Percentiles rank a stretch among this genome's conserved stretches.
Evolutionary conservation across 2,329 filamentous ascomycete species (phyloP).

Genomic region (Trichophyton benhamiae): DNA sequence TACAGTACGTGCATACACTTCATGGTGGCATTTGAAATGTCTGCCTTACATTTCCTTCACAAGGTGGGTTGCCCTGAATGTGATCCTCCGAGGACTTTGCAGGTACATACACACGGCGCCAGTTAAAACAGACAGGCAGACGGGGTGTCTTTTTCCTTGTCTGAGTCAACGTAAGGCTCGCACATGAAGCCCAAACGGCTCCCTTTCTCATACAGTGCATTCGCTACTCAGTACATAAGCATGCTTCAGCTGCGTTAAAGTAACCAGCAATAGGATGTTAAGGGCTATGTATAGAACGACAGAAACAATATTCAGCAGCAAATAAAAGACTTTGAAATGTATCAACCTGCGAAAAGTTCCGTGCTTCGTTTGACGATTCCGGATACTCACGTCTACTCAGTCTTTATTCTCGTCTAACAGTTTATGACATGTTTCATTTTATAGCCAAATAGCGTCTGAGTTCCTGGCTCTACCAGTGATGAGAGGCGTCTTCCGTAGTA

Average conservation of each 20-base stretch:
- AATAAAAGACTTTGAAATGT: neutral
- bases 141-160: neutral
- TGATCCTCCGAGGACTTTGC: neutral
- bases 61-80: too few species aligned
- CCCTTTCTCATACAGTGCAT: neutral
- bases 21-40: neutral
- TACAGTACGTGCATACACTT: neutral
- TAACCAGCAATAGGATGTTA: neutral
- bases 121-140: neutral
- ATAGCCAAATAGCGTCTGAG: neutral
- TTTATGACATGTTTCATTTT: conserved; percentile 1
- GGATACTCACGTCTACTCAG: too few species aligned
- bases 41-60: neutral
- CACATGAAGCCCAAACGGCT: neutral
- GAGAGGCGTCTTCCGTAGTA: neutral
- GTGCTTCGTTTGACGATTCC: neutral
- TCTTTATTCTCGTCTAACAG: neutral
- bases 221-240: neutral
- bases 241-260: neutral
- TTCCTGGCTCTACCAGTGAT: neutral
- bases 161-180: neutral
- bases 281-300: neutral
- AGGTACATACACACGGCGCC: neutral
- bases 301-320: neutral
- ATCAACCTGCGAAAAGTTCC: neutral